Percentiles rank a stretch among this genome's conserved stretches.
phyloP scores from a whole-genome alignment of 768 basidiomycete species.

The Hypholoma fasciculare region DNA sequence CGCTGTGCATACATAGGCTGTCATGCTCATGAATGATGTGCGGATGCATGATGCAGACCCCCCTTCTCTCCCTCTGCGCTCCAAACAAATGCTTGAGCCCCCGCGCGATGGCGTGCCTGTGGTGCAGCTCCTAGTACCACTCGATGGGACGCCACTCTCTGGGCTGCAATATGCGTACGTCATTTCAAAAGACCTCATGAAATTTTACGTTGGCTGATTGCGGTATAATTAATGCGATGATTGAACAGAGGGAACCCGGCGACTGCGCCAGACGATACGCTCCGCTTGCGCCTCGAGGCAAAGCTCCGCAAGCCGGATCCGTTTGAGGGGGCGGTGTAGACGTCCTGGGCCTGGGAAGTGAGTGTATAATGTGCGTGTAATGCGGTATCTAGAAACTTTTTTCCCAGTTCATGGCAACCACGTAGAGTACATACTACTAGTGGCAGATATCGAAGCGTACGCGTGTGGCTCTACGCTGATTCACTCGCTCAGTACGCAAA shows the following conservation, averaged over 20 bases:
- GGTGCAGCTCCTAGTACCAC: slow-evolving; percentile 14
- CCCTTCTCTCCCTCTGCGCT: slow-evolving; percentile 36
- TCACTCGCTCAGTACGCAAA: no score
- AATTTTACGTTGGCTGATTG: slow-evolving; percentile 36
- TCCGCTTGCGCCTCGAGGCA: slow-evolving; percentile 42
- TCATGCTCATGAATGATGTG: background rate
- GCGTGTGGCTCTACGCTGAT: no score
- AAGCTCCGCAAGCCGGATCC: slow-evolving; percentile 33
- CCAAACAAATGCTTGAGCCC: slow-evolving; percentile 31
- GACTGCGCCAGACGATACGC: slow-evolving; percentile 30
- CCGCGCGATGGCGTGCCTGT: slow-evolving; percentile 17
- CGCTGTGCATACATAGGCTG: slow-evolving; percentile 5
- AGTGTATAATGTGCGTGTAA: no score
- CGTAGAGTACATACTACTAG: no score
- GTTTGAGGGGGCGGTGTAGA: no score
- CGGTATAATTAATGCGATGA: no score
- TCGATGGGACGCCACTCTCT: slow-evolving; percentile 20
- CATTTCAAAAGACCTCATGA: slow-evolving; percentile 24
- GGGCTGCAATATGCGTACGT: slow-evolving; percentile 41
- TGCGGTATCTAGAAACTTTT: no score
- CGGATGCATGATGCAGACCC: slow-evolving; percentile 19
- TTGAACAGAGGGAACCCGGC: no score
- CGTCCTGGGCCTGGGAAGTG: no score
- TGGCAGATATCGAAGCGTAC: no score
- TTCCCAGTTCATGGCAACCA: no score